These are phyloP conservation scores for Albizia julibrissin DNA, from an alignment of 306 rosid species.

Conservation along the genomic window DNA sequence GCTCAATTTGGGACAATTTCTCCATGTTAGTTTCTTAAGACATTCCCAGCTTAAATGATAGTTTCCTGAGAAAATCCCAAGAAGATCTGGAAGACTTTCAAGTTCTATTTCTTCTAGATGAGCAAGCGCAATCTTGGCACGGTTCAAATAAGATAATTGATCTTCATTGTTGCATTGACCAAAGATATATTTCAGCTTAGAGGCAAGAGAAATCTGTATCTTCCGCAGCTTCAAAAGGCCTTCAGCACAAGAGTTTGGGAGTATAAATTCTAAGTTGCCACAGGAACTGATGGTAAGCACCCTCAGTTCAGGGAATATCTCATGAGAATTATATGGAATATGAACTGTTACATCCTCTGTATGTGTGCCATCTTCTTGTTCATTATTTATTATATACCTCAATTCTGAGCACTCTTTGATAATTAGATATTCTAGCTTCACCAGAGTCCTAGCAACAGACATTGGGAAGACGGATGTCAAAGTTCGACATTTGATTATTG, in stretches of 20 bases:
- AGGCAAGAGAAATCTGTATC: not conserved
- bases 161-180: not conserved
- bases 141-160: not conserved
- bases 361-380: not conserved
- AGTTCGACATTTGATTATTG: not conserved
- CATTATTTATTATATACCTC: constrained; percentile 18
- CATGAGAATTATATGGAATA: not conserved
- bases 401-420: not conserved
- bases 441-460: constrained; percentile 6
- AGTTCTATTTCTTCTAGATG: not conserved
- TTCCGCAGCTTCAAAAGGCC: not conserved
- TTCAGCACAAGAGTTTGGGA: constrained; percentile 2
- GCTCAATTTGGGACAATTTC: not conserved
- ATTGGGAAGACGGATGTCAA: not conserved
- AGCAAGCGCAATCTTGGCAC: not conserved
- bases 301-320: constrained; percentile 7
- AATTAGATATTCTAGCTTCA: not conserved
- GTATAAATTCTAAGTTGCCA: not conserved
- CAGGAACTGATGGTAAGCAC: not conserved
- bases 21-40: not conserved
- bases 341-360: not conserved
- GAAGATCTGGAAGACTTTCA: not conserved
- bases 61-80: not conserved
- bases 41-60: constrained; percentile 2
- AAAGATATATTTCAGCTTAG: constrained; percentile 5